Evolutionary conservation across 2,329 filamentous ascomycete genomes (phyloP), one percentile per base, ranked within the genome.

Genomic region (Clonostachys rhizophaga): DNA sequence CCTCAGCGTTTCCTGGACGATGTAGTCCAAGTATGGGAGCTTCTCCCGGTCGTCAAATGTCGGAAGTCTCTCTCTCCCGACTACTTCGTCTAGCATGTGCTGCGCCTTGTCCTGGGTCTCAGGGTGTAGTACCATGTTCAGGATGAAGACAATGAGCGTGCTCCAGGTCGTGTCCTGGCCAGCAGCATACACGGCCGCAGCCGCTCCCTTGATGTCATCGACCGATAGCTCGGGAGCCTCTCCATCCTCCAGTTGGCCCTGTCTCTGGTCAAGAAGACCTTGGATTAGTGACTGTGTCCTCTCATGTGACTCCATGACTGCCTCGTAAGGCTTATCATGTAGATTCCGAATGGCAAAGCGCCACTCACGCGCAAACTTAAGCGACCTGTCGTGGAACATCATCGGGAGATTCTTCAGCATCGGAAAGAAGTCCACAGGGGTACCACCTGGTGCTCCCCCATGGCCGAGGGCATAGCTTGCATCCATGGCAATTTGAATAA

Each of bases 401-500:
- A 24, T n/a, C 20, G 43, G 43, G 4, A 45, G 6, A 20, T 10
- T 37, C 16, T 33, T 17, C 11, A 46, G 37, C 53, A 43, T 61
- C 0, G 75, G 75, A 45, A 78, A 74, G 50, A 72, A 66, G 54
- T 78, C 75, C 11, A 76, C 69, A 3, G 72, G 58, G 3, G 68
- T 71, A 5, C 54, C 57, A 3, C 52, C 60, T 0, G 60, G 59
- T 3, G 60, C 57, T 8, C 62, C 62, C 5, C 57, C 56, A 34
- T 63, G 56, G 1, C 52, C 55, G 2, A 63, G 45, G 2, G 60
- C 59, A 41, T 63, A 59, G 45, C 55, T 59, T 30, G 57, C 62
- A 24, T 63, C 56, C 6, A 47, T 48, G 8, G 67, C 68, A 49
- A 69, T 61, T 45, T 70, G 58, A 33, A 74, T 63, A 47, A 67